These are phyloP conservation scores for Pharnaceum exiguum DNA, from an alignment of 148 eudicot species.

Conservation along the genomic window DNA sequence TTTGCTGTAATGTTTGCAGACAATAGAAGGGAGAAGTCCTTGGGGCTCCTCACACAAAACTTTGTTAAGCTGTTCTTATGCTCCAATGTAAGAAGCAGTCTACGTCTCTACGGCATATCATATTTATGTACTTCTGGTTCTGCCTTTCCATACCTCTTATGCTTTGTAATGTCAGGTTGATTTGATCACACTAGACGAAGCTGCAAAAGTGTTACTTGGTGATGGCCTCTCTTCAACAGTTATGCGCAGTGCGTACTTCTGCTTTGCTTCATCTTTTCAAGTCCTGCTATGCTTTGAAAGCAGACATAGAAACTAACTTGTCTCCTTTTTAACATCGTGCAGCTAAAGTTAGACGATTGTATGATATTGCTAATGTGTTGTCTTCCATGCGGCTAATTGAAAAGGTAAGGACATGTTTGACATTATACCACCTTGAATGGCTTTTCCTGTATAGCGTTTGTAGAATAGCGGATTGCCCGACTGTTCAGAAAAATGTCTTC, in stretches of 20 bases:
- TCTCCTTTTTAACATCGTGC: slow-evolving; percentile 40
- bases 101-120: not conserved
- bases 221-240: slow-evolving; percentile 59
- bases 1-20: slow-evolving; percentile 36
- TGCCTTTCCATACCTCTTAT: not conserved
- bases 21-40: slow-evolving; percentile 80
- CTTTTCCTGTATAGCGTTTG: not conserved
- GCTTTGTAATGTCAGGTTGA: slow-evolving; percentile 40
- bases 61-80: slow-evolving; percentile 93
- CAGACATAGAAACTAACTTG: slow-evolving; percentile 29
- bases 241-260: slow-evolving; percentile 61
- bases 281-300: not conserved
- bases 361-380: slow-evolving; percentile 92
- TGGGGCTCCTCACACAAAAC: slow-evolving; percentile 90
- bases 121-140: not conserved
- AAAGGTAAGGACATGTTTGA: slow-evolving; percentile 44
- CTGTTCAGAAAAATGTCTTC: too few relatives aligned
- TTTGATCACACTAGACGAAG: slow-evolving; percentile 82
- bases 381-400: slow-evolving; percentile 91
- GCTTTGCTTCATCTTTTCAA: slow-evolving; percentile 1
- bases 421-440: not conserved
- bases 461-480: too few relatives aligned
- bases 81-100: slow-evolving; percentile 49
- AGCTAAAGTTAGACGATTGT: slow-evolving; percentile 93
- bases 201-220: slow-evolving; percentile 85